Base-by-base conservation (phyloP, 2,329 filamentous ascomycete genomes). In the Penicillium sp. region DNA sequence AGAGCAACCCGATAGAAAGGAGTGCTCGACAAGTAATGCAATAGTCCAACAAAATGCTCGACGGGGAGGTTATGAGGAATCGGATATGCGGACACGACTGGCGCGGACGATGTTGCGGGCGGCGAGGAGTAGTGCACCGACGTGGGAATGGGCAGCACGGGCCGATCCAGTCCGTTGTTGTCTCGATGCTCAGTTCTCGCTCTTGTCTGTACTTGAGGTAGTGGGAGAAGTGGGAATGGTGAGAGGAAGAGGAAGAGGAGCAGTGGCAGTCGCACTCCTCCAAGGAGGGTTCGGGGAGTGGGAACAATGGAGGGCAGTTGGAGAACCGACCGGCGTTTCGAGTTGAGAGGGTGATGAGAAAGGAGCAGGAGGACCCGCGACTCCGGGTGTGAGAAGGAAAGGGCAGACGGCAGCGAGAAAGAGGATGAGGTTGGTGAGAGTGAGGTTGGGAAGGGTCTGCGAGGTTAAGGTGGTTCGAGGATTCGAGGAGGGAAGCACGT, bases 261-360 rank as follows among this genome's bases (percentile, higher is more conserved):
- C 18, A 18, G 18, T 18, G 18, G 18, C 18, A 18, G 18, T 18
- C 18, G 18, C 18, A 18, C 18, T 18, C 35, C 46, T 40, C 47
- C 39, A 47, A 49, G 40, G 50, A 49, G 45, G 46, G 47, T 43
- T 45, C 43, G 40, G 39, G 46, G 45, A 49, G 43, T 42, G 48
- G 38, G 44, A 35, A 39, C 25, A 25, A 6, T 12, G 34, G 41
- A 41, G 26, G 24, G 45, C 18, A 18, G 18, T 18, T 39, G 45
- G 57, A 52, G 57, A 58, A 54, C 57, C 57, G 54, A 45, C 57
- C 57, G 53, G 55, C 53, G 56, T 48, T 55, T 55, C 48, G 47
- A 54, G 49, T 18, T 18, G 18, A 18, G 18, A 18, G 18, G 18
- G 18, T 18, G 18, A 18, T 18, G 18, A 18, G 18, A 18, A 18